Evolutionary conservation across 2,329 filamentous ascomycete species (phyloP), one percentile per base, ranked within the genome.

Genomic region (Alternaria conjuncta): DNA sequence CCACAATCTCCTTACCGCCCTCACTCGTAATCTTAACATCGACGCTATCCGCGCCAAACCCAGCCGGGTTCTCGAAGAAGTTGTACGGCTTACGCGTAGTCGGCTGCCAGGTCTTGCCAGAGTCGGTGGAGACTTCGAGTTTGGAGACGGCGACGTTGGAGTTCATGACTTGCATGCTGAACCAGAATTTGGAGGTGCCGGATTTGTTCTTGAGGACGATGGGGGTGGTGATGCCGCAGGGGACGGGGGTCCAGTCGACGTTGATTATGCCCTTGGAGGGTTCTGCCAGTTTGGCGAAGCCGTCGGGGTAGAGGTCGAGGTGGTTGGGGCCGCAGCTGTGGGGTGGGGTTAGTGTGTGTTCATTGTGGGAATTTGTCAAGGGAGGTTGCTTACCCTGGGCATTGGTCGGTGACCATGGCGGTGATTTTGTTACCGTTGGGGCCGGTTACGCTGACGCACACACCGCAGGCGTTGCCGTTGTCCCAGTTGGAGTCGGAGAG

Each of bases 111-210:
- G 85, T 86, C 57, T 70, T 82, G 18, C 88, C 88, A 11, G 86
- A 83, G 71, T 91, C 85, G 18, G 83, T 87, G 62, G 86, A 88
- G 61, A 90, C 88, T 68, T 90, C 88, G 23, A 91, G 82, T 66
- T 80, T 83, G 57, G 81, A 70, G 44, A 90, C 83, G 15, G 84
- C 82, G 63, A 86, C 82, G 74, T 89, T 89, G 71, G 86, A 80
- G 78, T 90, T 90, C 71, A 89, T 82, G 46, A 90, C 88, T 76
- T 91, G 89, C 83, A 89, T 88, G 51, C 82, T 83, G 79, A 88
- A 88, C 85, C 86, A 87, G 75, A 83, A 83, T 28, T 78, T 72
- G 5, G 83, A 85, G 4, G 84, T 83, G 23, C 84, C 84, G 21
- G 82, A 80, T 74, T 88, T 87, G 79, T 86, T 86, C 75, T 84